Conservation (phyloP, 164 flowering plant genomes). For the Tetrastigma voinierianum region DNA sequence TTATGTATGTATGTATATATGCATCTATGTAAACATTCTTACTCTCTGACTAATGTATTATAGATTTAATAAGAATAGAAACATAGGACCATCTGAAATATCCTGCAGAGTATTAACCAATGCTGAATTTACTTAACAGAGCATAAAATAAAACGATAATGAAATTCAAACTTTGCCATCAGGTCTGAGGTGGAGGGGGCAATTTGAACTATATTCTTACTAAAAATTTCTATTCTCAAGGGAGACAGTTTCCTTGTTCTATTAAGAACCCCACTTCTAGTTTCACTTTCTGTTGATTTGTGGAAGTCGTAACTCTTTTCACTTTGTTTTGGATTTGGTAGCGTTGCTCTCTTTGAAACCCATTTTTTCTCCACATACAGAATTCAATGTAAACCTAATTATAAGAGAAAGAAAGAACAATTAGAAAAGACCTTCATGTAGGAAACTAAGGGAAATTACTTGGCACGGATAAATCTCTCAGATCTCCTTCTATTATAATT, state of each 20-base stretch:
- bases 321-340: conserved; percentile 10
- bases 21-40: too few relatives aligned
- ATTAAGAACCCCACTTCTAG: conserved; percentile 14
- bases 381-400: neutral
- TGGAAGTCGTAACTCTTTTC: conserved; percentile 1
- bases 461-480: conserved; percentile 45
- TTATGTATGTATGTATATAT: too few relatives aligned
- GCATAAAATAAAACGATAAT: neutral
- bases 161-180: conserved; percentile 18
- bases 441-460: conserved; percentile 27
- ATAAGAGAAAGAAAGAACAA: neutral
- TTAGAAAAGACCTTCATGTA: neutral
- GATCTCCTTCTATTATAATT: conserved; percentile 35
- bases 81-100: too few relatives aligned
- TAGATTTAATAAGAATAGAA: too few relatives aligned
- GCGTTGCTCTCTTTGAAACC: conserved; percentile 21
- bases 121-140: neutral
- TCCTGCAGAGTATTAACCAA: neutral
- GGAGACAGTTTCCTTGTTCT: conserved; percentile 40
- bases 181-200: conserved; percentile 18
- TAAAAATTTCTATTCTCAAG: conserved; percentile 40
- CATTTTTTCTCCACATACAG: conserved; percentile 49
- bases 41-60: too few relatives aligned
- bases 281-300: conserved; percentile 6
- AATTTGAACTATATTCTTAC: conserved; percentile 14